Conservation (phyloP, 2,329 filamentous ascomycete genomes). For the Coniochaeta sp. region DNA sequence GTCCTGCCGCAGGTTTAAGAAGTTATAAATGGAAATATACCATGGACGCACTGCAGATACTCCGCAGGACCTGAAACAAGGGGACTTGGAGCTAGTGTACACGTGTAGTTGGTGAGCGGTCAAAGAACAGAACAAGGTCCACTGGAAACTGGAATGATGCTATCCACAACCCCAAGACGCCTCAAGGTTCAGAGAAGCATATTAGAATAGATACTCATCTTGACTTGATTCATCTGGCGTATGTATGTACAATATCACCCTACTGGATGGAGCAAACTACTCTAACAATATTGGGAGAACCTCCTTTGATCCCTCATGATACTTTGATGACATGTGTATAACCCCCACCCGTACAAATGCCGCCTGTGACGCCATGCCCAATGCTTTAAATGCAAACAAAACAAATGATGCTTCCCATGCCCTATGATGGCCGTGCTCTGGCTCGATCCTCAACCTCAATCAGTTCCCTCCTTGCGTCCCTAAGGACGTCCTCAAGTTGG, state of each 20-base stretch:
- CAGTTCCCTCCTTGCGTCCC: conserved; percentile 68
- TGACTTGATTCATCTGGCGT: not conserved
- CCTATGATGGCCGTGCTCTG: conserved; percentile 18
- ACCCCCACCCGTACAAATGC: not conserved
- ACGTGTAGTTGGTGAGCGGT: not conserved
- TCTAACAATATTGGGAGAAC: not conserved
- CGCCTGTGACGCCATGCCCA: not conserved
- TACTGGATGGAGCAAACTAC: not conserved
- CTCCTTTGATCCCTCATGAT: not conserved
- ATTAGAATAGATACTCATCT: not conserved
- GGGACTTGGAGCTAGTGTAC: not conserved
- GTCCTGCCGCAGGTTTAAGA: not conserved
- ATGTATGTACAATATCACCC: not conserved
- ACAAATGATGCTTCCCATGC: not conserved
- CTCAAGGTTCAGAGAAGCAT: too few species aligned
- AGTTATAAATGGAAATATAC: not conserved
- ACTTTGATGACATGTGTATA: not conserved
- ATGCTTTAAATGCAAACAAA: not conserved
- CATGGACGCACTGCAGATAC: not conserved
- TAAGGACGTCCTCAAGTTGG: conserved; percentile 69
- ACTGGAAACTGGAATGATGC: not conserved
- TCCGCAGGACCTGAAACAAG: not conserved
- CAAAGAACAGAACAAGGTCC: not conserved
- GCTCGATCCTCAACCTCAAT: conserved; percentile 61
- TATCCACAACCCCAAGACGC: not conserved